Conservation (phyloP, 176 grass and related monocot genomes). For the Raddia distichophylla region DNA sequence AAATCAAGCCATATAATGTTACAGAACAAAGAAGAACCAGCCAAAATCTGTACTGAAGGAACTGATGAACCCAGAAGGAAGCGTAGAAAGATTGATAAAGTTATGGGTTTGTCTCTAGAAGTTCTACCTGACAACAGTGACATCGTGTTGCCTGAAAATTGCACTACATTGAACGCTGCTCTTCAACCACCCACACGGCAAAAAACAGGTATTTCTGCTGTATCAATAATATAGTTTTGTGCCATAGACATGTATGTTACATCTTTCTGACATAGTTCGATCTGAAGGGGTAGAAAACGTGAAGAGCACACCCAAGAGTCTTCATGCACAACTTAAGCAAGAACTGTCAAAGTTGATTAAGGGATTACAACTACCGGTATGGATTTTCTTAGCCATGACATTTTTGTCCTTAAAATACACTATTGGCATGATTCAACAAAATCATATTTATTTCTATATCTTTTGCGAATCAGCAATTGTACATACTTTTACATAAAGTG, state of each 20-base stretch:
- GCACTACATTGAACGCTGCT: conserved; percentile 17
- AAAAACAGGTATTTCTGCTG: conserved; percentile 33
- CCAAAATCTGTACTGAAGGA: conserved; percentile 39
- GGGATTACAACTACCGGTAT: conserved; percentile 69
- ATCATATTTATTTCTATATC: not conserved
- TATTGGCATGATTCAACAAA: conserved; percentile 1
- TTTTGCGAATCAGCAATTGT: not conserved
- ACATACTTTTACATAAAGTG: not conserved
- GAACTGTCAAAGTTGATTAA: conserved; percentile 63
- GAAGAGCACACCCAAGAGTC: conserved; percentile 52
- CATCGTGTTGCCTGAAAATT: conserved; percentile 25
- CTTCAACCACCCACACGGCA: conserved; percentile 19
- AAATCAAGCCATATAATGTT: conserved; percentile 54
- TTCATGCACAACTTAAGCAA: conserved; percentile 65
- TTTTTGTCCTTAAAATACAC: conserved; percentile 10
- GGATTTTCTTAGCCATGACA: conserved; percentile 13
- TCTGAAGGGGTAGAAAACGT: conserved; percentile 51
- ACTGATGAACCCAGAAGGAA: conserved; percentile 54
- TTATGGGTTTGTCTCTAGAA: conserved; percentile 38
- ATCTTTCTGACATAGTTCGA: conserved; percentile 41
- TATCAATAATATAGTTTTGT: conserved; percentile 22
- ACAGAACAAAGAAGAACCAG: conserved; percentile 45
- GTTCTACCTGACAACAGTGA: conserved; percentile 37
- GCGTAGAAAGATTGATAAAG: conserved; percentile 44
- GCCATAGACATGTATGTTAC: conserved; percentile 21